Evolutionary conservation across 805 yeast genomes (phyloP), one percentile per base, ranked within the genome.

Genomic region (Clavispora fructus): DNA sequence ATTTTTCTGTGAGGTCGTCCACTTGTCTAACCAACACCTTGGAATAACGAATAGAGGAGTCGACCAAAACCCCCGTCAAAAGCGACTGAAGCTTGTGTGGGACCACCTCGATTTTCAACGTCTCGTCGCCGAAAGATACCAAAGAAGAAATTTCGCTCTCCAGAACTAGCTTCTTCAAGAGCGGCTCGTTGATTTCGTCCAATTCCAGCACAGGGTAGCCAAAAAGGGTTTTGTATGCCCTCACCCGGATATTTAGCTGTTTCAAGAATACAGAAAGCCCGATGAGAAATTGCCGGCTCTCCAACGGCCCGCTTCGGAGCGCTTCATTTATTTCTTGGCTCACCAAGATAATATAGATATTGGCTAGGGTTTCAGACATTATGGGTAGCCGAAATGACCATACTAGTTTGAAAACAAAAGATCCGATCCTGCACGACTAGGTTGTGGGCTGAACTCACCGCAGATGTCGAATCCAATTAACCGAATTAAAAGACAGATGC

Each of bases 1-100:
- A 41, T 26, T 14, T 17, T 16, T 41, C 43, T 3, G 43, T 43
- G 16, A 54, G 52, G 16, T 37, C 40, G 25, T 49, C 46, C 28
- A 53, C 49, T 17, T 49, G 50, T 9, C 40, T 33, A 3, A 51
- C 35, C 16, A 54, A 19, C 0, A 35, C 17, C 13, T 47, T 38
- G 16, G 55, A 46, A 16, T 47, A 42, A 4, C 30, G 35, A 8
- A 53, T 31, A 27, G 57, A 40, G 4, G 55, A 43, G 16, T 53
- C 55, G 1, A 52, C 57, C 30, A 48, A 28, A 13, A 53, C 45
- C 12, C 39, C 42, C 4, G 49, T 42, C 23, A 52, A 41, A 12
- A 42, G 28, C 8, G 54, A 40, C 35, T 44, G 48, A 9, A 44
- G 19, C 16, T 41, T 32, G 10, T 48, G 48, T 2, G 44, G 41